Evolutionary conservation across 345 rosid genomes (phyloP).

Genomic region (Populus euphratica): DNA sequence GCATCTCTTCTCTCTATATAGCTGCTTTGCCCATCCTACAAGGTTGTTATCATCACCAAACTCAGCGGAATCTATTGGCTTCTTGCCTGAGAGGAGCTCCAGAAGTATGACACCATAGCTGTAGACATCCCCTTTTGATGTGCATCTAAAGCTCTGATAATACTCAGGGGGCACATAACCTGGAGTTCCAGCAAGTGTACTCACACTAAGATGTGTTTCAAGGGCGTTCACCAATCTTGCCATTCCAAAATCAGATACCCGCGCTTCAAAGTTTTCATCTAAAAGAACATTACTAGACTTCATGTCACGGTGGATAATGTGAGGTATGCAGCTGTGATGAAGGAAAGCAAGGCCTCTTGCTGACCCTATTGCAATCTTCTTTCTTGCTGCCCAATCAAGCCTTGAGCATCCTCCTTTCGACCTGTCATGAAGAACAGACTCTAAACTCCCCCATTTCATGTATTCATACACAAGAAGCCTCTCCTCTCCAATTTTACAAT

Average conservation of each 20-base stretch:
- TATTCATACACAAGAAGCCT: conserved; percentile 95
- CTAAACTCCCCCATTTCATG: conserved; percentile 98
- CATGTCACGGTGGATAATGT: conserved; percentile 97
- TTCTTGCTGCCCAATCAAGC: conserved; percentile 78
- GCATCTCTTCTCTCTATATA: conserved; percentile 60
- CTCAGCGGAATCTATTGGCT: conserved; percentile 74
- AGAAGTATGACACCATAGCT: conserved; percentile 90
- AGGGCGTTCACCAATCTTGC: conserved; percentile 87
- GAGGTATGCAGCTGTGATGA: conserved; percentile 97
- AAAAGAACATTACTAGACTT: conserved; percentile 93
- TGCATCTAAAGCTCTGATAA: conserved; percentile 95
- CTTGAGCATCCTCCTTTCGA: conserved; percentile 46
- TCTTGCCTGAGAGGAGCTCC: conserved; percentile 91
- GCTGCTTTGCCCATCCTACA: conserved; percentile 94
- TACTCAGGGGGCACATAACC: conserved; percentile 98
- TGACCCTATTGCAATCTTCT: conserved; percentile 85
- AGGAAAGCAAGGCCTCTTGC: conserved; percentile 97
- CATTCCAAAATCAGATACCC: conserved; percentile 97
- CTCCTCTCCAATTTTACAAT: conserved; percentile 94
- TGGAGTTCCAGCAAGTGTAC: conserved; percentile 97
- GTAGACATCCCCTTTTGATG: conserved; percentile 91
- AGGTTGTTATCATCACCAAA: conserved; percentile 93
- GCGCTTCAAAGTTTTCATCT: conserved; percentile 84
- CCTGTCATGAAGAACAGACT: conserved; percentile 76
- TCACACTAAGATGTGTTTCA: conserved; percentile 93